Evolutionary conservation across 179 eudicot genomes (phyloP), one percentile per base, ranked within the genome.

Genomic region (Drosera spatulata): DNA sequence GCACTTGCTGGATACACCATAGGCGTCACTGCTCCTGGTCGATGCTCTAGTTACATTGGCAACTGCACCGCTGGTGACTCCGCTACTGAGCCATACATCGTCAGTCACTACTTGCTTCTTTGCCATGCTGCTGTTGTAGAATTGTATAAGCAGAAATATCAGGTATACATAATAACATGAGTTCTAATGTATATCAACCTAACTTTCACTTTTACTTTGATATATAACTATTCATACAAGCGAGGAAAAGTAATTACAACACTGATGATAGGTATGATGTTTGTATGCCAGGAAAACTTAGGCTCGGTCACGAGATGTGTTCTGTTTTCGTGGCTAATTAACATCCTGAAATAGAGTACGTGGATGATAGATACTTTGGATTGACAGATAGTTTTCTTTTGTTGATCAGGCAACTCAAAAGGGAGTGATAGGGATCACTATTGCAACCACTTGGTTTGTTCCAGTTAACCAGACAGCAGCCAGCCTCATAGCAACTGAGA

Each of bases 61-160:
- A 56, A 56, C 22, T 85, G 96, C 71, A 84, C 86, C 0, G 85
- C 72, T 39, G 96, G 98, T 39, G 75, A 91, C 69, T 91, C 98
- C 3, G 88, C 79, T 38, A 91, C 96, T 5, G 98, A 91, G 73
- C 98, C 98, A n/a, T 91, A 91, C 66, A 83, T 85, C 65, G 96
- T 71, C 3, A 80, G 86, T 11, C 96, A 88, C 65, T 66, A 88
- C 72, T 69, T 91, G 68, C 83, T 91, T 59, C 65, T 88, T 33
- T 68, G 82, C 51, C 98, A 91, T 73, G 95, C 89, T 38, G 69
- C 87, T 4, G 98, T 96, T 10, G 98, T 76, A 54, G 80, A 85
- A 66, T 83, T 96, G 80, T 91, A 91, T 51, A 81, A 89, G 10
- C 46, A 71, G 49, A 88, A 82, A 56, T 91, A 91, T 64, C 88